Evolutionary conservation across 148 eudicot genomes (phyloP).

Genomic region (Diospyros lotus): DNA sequence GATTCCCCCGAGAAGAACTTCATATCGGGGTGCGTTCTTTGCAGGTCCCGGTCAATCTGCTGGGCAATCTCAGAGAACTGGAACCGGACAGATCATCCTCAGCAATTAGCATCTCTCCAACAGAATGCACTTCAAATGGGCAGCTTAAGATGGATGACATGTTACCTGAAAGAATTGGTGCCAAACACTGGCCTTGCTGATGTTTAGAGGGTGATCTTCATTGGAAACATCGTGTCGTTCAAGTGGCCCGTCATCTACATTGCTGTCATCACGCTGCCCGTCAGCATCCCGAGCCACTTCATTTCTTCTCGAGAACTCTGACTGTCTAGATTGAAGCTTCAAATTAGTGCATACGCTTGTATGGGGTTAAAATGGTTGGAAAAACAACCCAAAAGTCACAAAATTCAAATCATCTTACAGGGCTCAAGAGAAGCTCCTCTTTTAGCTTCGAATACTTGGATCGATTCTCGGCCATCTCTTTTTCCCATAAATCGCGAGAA

Average conservation of each 20-base stretch:
- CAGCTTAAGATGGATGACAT: not conserved
- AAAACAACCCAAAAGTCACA: not conserved
- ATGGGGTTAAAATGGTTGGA: no score
- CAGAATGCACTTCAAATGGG: not conserved
- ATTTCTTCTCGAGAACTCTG: constrained; percentile 33
- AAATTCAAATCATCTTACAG: constrained; percentile 36
- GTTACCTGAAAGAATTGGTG: constrained; percentile 57
- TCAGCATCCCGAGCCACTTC: constrained; percentile 16
- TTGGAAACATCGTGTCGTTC: constrained; percentile 39
- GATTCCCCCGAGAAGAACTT: constrained; percentile 52
- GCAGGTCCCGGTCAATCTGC: constrained; percentile 67
- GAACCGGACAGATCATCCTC: constrained; percentile 10
- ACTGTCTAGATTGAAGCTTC: constrained; percentile 44
- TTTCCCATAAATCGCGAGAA: constrained; percentile 45
- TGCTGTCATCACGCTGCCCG: constrained; percentile 17
- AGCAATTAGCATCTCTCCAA: constrained; percentile 6
- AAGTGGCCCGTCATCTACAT: constrained; percentile 35
- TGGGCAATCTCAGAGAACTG: constrained; percentile 53
- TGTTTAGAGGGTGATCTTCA: constrained; percentile 61
- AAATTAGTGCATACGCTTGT: constrained; percentile 9
- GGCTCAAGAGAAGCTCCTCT: constrained; percentile 50
- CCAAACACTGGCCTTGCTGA: constrained; percentile 54
- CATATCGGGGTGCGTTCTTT: constrained; percentile 67
- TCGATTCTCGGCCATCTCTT: constrained; percentile 44
- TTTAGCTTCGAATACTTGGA: constrained; percentile 46